These are phyloP conservation scores for Cruciata laevipes DNA, from an alignment of 257 asterid species.

Conservation along the genomic window DNA sequence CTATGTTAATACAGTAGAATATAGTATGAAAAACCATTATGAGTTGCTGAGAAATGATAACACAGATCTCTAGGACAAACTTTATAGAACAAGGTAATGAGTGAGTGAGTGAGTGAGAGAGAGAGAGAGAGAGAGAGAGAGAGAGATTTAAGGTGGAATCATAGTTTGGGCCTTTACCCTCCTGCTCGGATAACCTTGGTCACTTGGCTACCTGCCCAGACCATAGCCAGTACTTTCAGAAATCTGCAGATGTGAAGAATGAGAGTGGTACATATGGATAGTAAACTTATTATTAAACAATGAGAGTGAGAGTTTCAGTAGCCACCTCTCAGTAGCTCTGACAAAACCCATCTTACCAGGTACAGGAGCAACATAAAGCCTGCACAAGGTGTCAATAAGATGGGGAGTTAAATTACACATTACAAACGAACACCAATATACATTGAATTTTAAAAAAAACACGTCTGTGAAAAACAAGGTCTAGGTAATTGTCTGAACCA, in stretches of 20 bases:
- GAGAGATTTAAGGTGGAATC: neutral
- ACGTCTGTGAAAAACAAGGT: neutral
- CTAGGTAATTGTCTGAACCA: neutral
- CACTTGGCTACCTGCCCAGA: conserved; percentile 99
- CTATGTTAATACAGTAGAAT: no score
- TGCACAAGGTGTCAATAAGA: conserved; percentile 19
- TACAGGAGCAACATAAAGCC: conserved; percentile 78
- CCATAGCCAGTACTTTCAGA: conserved; percentile 88
- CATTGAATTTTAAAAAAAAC: neutral
- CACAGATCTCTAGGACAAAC: neutral
- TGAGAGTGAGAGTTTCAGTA: no score
- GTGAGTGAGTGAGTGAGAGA: no score
- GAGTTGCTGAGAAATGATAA: neutral
- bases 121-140: no score
- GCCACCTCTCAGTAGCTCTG: conserved; percentile 72
- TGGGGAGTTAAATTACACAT: neutral
- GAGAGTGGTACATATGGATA: neutral
- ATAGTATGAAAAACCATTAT: neutral
- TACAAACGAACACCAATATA: neutral
- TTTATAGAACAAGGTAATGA: neutral
- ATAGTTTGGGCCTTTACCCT: conserved; percentile 51
- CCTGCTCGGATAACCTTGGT: conserved; percentile 89
- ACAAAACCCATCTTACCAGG: conserved; percentile 85
- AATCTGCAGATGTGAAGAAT: conserved; percentile 46
- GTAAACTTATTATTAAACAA: neutral